Evolutionary conservation across 352 stramenopile species (phyloP).

Genomic region (Phytophthora sp.): DNA sequence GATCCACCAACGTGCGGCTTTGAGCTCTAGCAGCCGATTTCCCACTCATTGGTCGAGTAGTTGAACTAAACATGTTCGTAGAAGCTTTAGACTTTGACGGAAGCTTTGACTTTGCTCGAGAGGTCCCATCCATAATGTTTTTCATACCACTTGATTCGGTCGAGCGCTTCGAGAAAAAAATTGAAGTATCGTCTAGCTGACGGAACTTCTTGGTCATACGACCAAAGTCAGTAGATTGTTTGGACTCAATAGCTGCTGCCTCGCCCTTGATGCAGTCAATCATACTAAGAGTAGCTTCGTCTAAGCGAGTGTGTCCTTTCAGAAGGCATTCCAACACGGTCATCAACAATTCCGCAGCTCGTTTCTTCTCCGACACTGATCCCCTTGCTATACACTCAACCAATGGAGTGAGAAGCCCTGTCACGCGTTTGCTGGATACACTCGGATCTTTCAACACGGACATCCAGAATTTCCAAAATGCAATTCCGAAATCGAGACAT

Average conservation of each 20-base stretch:
- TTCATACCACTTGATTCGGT: slow-evolving; percentile 17
- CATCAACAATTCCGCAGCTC: slow-evolving; percentile 75
- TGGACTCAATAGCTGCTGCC: slow-evolving; percentile 60
- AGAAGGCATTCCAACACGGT: slow-evolving; percentile 61
- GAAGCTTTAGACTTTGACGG: slow-evolving; percentile 17
- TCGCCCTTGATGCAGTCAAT: slow-evolving; percentile 63
- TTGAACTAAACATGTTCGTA: slow-evolving; percentile 22
- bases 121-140: slow-evolving; percentile 30
- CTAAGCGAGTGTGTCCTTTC: slow-evolving; percentile 52
- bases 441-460: slow-evolving; percentile 55
- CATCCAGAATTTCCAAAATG: slow-evolving; percentile 79
- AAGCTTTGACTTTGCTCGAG: slow-evolving; percentile 36
- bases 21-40: slow-evolving; percentile 68
- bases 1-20: slow-evolving; percentile 46
- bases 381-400: slow-evolving; percentile 61
- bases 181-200: slow-evolving; percentile 54
- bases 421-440: slow-evolving; percentile 61
- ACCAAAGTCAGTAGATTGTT: slow-evolving; percentile 69
- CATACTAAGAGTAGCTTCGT: slow-evolving; percentile 50
- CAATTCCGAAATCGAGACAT: slow-evolving; percentile 74
- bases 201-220: slow-evolving; percentile 73
- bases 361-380: slow-evolving; percentile 59
- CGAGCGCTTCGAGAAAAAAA: slow-evolving; percentile 59
- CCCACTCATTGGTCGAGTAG: slow-evolving; percentile 54
- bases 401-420: slow-evolving; percentile 54